Base-by-base conservation (phyloP, 139 green algal species). In the Picochlorum sp. region DNA sequence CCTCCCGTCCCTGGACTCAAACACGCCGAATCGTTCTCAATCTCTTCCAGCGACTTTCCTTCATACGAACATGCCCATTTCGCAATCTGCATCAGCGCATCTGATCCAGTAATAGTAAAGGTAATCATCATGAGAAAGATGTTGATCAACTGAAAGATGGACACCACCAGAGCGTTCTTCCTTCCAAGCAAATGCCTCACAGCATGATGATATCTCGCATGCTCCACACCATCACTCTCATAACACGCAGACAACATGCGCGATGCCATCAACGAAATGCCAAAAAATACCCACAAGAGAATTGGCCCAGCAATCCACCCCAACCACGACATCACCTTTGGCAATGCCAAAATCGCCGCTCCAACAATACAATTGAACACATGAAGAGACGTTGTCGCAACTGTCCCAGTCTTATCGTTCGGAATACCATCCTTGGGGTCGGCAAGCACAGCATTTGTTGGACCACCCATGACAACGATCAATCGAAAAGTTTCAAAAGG, bases 281-380 rank as follows among this genome's bases (percentile, higher is more conserved):
- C 15, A 20, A 49, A 66, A 14, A 58, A 66, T 1, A 57, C 32
- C 30, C 14, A 52, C 59, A 54, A 64, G 26, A 50, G 62, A 44
- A 61, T 56, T 47, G 37, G 59, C 11, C 23, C 49, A 30, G 47
- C 59, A 23, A 58, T 49, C 66, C 15, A 67, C 28, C 24, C 58
- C 15, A 49, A 37, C 65, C 28, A 73, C 5, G 57, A 50, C 9
- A 86, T 63, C 2, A 68, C 65, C n/a, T 52, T 46, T 14, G 82
- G 82, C 37, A 88, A 64, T 8, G 75, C 81, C 30, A 88, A 74
- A 8, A 88, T 80, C 20, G 79, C 80, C 14, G 80, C 82, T 15
- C 82, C 82, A n/a, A 87, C 67, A 4, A 81, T 66, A 3, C 45
- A 64, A 46, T 32, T 34, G 20, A 59, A 59, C 16, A 59, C 26